These are phyloP conservation scores for Nepenthes mirabilis DNA, from an alignment of 148 eudicot species.

Conservation along the genomic window DNA sequence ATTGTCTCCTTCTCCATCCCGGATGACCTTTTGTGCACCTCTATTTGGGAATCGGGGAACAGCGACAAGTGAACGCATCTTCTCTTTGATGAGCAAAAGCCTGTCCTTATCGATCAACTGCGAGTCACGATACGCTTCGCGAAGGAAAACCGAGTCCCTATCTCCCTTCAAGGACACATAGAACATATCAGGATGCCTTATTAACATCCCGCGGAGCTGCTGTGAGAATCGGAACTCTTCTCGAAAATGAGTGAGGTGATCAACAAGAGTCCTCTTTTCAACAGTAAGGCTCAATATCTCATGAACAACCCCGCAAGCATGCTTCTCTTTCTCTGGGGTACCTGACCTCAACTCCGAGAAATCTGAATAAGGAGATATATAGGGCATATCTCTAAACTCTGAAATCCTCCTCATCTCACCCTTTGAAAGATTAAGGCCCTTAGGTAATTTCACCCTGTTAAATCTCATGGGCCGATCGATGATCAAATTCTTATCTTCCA, in stretches of 20 bases:
- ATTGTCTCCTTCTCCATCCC: conserved; percentile 13
- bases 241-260: conserved; percentile 90
- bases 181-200: conserved; percentile 98
- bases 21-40: conserved; percentile 22
- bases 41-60: conserved; percentile 49
- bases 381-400: conserved; percentile 80
- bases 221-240: conserved; percentile 98
- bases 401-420: conserved; percentile 81
- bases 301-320: conserved; percentile 88
- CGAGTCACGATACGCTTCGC: conserved; percentile 85
- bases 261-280: conserved; percentile 92
- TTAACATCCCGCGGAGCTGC: conserved; percentile 90
- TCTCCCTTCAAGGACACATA: conserved; percentile 92
- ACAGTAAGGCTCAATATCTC: conserved; percentile 86
- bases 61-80: conserved; percentile 73
- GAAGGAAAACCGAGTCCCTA: conserved; percentile 89
- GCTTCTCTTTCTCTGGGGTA: conserved; percentile 78
- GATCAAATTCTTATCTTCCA: conserved; percentile 67
- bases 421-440: conserved; percentile 69
- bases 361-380: conserved; percentile 87
- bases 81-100: conserved; percentile 75
- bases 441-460: conserved; percentile 64
- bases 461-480: conserved; percentile 84
- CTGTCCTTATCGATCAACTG: conserved; percentile 72
- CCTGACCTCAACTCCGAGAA: conserved; percentile 64